Evolutionary conservation across 1,284 basidiomycete species (phyloP), one percentile per base, ranked within the genome.

Genomic region (Rhodotorula sp.): DNA sequence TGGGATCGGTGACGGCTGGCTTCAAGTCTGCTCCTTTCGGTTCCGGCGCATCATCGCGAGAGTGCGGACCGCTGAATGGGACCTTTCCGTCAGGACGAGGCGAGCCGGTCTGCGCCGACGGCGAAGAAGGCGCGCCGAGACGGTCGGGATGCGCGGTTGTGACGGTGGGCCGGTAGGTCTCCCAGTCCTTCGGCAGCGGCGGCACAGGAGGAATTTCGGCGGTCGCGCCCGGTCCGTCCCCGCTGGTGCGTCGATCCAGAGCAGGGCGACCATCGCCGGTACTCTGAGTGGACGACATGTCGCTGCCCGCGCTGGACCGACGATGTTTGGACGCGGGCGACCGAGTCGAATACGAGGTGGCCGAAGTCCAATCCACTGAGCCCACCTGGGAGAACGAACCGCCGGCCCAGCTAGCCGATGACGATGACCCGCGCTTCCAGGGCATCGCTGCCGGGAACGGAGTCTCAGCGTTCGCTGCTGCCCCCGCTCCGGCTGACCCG

Each of bases 131-230:
- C n/a, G 26, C n/a, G 26, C 18, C 54, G 12, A 56, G 54, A 14
- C 15, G 14, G 15, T n/a, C 29, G 16, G 54, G n/a, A 5, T n/a
- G 26, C 26, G n/a, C 43, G 23, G 43, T 14, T 16, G 16, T n/a
- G 43, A 47, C 43, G 23, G 16, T 65, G 8, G 73, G 73, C 21
- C 73, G 69, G 51, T 74, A 76, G 59, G 67, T 87, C 51, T 91
- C 90, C 74, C 93, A 82, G 77, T 93, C 92, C 83, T 97, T 97
- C 51, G 96, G 96, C 29, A 99, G 83, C 58, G 97, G 96, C 48
- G 96, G 96, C 2, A 99, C 97, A 31, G 96, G 96, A 1, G 97
- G 96, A 10, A 76, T 76, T 10, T 57, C 61, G 1, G 49, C 58
- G 5, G 18, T 29, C 14, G 58, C 43, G 4, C 62, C 59, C 21